Base-by-base conservation (phyloP, 495 filamentous ascomycete genomes). In the Margaritispora aquatica region DNA sequence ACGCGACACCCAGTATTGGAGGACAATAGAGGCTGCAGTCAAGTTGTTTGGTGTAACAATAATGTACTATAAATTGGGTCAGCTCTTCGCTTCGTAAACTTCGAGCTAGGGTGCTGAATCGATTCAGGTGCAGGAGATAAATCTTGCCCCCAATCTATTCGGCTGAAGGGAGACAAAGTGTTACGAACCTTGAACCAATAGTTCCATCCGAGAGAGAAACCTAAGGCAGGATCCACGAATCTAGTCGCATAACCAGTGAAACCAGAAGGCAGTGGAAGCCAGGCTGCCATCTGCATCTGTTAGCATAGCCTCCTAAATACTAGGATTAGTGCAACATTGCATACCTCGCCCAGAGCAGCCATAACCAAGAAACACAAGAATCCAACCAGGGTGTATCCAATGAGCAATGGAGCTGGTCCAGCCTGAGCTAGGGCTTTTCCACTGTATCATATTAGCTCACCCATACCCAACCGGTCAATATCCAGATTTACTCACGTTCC, bases 311-410 rank as follows among this genome's bases (percentile, higher is more conserved):
- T 20, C 13, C 23, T 19, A 38, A 31, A 54, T 53, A 0, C 86
- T 86, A 62, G 91, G 87, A 31, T 91, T 72, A 27, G 89, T 80
- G 52, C 17, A 49, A 55, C 15, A 36, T 8, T 53, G 19, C 36
- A 48, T 64, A 64, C 58, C 73, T 90, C 88, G 31, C 85, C 86
- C 17, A 81, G 63, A 47, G 69, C 70, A n/a, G 73, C 70, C 77
- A 84, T 80, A 65, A 87, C 77, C 20, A 77, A 77, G 67, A 80
- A 88, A 59, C 88, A 74, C 24, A 82, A 76, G n/a, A 80, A 74
- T 51, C 85, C 83, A 66, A 89, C 81, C 58, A 90, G 77, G 23
- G 84, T 65, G 64, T 87, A 89, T n/a, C 83, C 84, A 51, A 92
- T 77, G 47, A 93, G 74, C 56, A 88, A 75, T 15, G 81, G 76